Evolutionary conservation across 139 green algal genomes (phyloP).

Genomic region (Pseudopediastrum boryanum): DNA sequence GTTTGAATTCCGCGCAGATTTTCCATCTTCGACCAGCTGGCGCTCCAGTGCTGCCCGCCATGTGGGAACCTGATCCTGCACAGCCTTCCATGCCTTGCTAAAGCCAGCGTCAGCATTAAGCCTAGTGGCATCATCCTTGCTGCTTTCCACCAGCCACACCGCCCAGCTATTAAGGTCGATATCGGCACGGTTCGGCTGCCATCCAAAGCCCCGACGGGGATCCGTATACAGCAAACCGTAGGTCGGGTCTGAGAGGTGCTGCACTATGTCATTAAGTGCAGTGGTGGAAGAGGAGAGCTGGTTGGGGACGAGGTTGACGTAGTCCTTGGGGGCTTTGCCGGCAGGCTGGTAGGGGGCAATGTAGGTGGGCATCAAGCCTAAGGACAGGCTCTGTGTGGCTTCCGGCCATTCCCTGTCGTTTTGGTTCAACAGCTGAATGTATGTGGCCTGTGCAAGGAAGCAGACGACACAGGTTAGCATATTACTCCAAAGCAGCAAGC

Average conservation of each 20-base stretch:
- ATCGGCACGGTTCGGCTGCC: slow-evolving; percentile 20
- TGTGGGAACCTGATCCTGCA: not conserved
- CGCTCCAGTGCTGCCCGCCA: slow-evolving; percentile 11
- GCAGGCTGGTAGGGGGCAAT: slow-evolving; percentile 16
- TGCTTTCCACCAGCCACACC: slow-evolving; percentile 31
- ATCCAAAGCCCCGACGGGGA: not conserved
- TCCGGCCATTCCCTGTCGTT: too few relatives aligned
- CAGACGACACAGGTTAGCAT: too few relatives aligned
- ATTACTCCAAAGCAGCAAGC: too few relatives aligned
- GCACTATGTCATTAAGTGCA: not conserved
- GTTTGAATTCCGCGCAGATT: not conserved
- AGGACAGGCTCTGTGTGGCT: too few relatives aligned
- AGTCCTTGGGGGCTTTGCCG: not conserved
- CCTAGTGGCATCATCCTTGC: too few relatives aligned
- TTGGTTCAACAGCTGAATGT: too few relatives aligned
- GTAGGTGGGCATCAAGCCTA: too few relatives aligned
- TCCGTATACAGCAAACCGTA: slow-evolving; percentile 36
- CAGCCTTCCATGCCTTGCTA: not conserved
- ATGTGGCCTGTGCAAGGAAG: too few relatives aligned
- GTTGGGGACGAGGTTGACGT: not conserved
- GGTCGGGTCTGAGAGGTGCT: not conserved
- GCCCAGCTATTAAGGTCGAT: slow-evolving; percentile 51
- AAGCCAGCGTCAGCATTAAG: too few relatives aligned
- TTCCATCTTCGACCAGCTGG: slow-evolving; percentile 43
- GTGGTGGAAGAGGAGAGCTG: not conserved